Percentiles rank a stretch among this genome's conserved stretches.
These are phyloP conservation scores for Rubroboletus pulcherrimus DNA, from an alignment of 768 basidiomycete genomes.

Conservation along the genomic window DNA sequence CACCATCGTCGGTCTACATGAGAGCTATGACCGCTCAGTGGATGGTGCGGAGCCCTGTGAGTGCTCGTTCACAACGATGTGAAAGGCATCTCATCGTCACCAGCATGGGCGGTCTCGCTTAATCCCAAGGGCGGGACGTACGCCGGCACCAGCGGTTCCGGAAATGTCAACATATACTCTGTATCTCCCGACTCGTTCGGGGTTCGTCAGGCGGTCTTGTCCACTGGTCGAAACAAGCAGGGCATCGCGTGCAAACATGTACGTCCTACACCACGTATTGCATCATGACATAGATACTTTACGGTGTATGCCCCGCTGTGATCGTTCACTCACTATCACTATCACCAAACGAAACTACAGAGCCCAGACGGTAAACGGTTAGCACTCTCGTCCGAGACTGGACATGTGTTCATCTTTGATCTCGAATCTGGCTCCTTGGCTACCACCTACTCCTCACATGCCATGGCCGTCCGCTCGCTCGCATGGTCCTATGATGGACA, in stretches of 20 bases:
- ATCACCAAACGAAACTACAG: slow-evolving; percentile 36
- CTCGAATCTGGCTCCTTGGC: slow-evolving; percentile 61
- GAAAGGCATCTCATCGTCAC: neutral
- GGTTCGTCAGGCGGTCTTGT: slow-evolving; percentile 49
- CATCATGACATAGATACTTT: neutral
- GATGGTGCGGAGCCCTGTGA: slow-evolving; percentile 65
- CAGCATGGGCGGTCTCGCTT: slow-evolving; percentile 84
- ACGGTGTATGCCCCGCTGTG: neutral
- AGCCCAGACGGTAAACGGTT: slow-evolving; percentile 84
- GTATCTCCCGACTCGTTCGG: slow-evolving; percentile 66
- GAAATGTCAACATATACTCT: slow-evolving; percentile 72
- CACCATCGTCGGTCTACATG: slow-evolving; percentile 57
- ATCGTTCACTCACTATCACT: slow-evolving; percentile 1
- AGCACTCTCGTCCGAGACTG: slow-evolving; percentile 79
- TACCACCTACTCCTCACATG: slow-evolving; percentile 80
- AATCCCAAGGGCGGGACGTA: slow-evolving; percentile 72
- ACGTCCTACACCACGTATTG: slow-evolving; percentile 25
- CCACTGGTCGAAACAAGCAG: slow-evolving; percentile 71
- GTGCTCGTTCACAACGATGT: slow-evolving; percentile 24
- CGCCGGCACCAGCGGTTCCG: slow-evolving; percentile 68
- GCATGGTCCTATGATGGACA: slow-evolving; percentile 89
- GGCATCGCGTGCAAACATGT: slow-evolving; percentile 75
- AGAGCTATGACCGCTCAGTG: slow-evolving; percentile 64
- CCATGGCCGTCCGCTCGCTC: slow-evolving; percentile 82
- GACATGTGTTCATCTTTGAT: slow-evolving; percentile 88